Percentiles rank a stretch among this genome's conserved stretches.
Evolutionary conservation across 805 yeast species (phyloP).

Genomic region (Lipomyces lipofer): DNA sequence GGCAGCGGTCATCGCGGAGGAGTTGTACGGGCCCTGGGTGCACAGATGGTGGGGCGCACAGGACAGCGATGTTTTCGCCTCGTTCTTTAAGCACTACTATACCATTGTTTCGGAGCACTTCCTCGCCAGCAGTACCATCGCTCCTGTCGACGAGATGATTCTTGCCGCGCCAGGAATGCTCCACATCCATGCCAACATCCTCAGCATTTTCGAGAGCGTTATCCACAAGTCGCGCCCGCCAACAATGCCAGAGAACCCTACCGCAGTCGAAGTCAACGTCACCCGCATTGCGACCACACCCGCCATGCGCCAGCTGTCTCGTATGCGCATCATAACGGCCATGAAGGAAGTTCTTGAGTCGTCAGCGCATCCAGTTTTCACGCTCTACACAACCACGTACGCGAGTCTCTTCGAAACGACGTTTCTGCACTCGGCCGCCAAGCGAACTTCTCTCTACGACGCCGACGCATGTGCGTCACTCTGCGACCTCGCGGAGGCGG

Average conservation of each 20-base stretch:
- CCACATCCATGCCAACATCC: conserved; percentile 35
- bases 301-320: conserved; percentile 11
- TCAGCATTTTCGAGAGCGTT: conserved; percentile 32
- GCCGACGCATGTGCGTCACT: conserved; percentile 42
- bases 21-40: conserved; percentile 41
- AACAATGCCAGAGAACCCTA: neutral
- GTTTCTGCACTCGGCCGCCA: conserved; percentile 40
- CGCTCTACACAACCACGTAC: conserved; percentile 38
- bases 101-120: conserved; percentile 36
- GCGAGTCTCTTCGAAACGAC: conserved; percentile 42
- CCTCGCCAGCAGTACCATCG: too few species aligned
- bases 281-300: conserved; percentile 9
- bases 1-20: conserved; percentile 18
- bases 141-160: conserved; percentile 30
- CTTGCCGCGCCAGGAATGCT: conserved; percentile 40
- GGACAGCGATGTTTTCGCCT: conserved; percentile 42
- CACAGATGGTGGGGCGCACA: conserved; percentile 40
- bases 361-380: conserved; percentile 29
- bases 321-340: conserved; percentile 37
- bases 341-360: conserved; percentile 43
- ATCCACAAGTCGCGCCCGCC: conserved; percentile 15
- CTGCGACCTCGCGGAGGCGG: conserved; percentile 46
- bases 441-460: conserved; percentile 39
- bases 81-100: conserved; percentile 47
- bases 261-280: conserved; percentile 6